Evolutionary conservation across 495 filamentous ascomycete genomes (phyloP), one percentile per base, ranked within the genome.

Genomic region (Pseudoneurospora amorphoporcata): DNA sequence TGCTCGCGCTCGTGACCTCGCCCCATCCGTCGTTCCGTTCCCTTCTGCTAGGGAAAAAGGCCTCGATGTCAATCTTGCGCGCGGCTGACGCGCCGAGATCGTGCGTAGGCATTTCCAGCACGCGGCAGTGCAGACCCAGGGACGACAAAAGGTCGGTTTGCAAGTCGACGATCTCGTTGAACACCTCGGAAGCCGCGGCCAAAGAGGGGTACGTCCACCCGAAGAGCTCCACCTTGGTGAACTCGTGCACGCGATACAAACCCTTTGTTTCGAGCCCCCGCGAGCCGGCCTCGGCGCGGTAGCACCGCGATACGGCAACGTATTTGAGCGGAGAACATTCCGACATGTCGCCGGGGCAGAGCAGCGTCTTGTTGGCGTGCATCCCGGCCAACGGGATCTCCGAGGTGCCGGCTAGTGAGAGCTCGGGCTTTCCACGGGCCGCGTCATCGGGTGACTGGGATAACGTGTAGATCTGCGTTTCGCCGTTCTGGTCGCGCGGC

Each of bases 181-280:
- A 97, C 38, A 94, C 78, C 1, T 86, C 85, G 16, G 86, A 80
- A 0, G 87, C 82, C 2, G 81, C 77, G 4, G 75, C 72, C 0
- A 61, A 69, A 35, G 84, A 84, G 10, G 90, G 89, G 0, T 82
- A 61, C 6, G 89, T 89, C 95, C 95, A 99, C 0, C 90, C 92
- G 79, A 99, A 99, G 84, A 99, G 89, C 79, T 99, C 95, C 2
- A 98, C 95, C 78, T 99, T 99, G 45, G 94, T 97, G 82, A 99
- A 99, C 80, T 99, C 95, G 83, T 98, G 95, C n/a, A 99, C 95
- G 14, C 95, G 90, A 82, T 98, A 99, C 8, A 99, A 86, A 9
- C 95, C 95, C 82, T 98, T 98, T 8, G 92, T 96, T 47, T 97
- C 93, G 32, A 88, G 89, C 40, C 95, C 95, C 23, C 95, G 86